These are phyloP conservation scores for Phallus indusiatus DNA, from an alignment of 768 basidiomycete genomes.

Conservation along the genomic window DNA sequence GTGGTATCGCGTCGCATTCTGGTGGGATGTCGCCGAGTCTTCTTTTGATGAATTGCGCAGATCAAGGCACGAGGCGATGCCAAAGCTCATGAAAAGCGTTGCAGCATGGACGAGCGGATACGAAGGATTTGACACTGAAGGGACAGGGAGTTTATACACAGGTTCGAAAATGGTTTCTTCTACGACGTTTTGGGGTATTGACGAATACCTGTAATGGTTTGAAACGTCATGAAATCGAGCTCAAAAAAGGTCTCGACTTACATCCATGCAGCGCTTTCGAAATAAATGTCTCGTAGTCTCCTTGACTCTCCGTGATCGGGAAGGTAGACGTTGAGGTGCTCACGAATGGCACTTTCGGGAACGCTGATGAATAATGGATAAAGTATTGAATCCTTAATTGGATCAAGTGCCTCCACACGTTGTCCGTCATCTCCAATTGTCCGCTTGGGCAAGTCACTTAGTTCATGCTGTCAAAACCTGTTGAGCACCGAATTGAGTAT, in stretches of 20 bases:
- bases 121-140: background rate
- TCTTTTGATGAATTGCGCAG: conserved; percentile 26
- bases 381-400: background rate
- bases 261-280: conserved; percentile 38
- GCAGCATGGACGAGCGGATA: conserved; percentile 24
- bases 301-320: conserved; percentile 20
- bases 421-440: background rate
- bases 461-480: background rate
- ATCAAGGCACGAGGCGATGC: conserved; percentile 29
- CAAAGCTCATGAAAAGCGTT: conserved; percentile 42
- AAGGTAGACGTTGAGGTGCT: background rate
- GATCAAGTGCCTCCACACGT: background rate
- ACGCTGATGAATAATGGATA: background rate
- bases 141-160: conserved; percentile 29
- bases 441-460: background rate
- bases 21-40: conserved; percentile 19
- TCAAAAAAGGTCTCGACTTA: conserved; percentile 21
- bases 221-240: background rate
- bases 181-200: conserved; percentile 34
- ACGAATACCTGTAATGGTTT: conserved; percentile 30
- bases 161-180: conserved; percentile 15
- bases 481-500: background rate
- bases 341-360: background rate
- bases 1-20: conserved; percentile 32
- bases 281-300: conserved; percentile 34